phyloP scores from a whole-genome alignment of 805 yeast genomes.

The Komagataella mondaviorum region DNA sequence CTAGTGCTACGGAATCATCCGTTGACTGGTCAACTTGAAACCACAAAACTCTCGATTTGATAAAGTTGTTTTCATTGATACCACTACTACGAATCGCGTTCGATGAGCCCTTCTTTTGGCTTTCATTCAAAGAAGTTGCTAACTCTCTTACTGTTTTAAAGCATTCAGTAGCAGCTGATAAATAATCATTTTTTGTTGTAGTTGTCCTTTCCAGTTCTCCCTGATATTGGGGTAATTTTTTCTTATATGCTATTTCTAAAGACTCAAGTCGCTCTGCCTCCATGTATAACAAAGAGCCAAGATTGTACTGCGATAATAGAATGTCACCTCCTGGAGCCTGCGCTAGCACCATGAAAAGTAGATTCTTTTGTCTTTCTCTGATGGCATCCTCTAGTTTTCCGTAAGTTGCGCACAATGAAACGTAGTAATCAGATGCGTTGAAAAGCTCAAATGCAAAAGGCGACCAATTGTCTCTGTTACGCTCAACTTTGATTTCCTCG shows the following conservation, averaged over 20 bases:
- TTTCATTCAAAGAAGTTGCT: neutral
- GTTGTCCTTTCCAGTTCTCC: constrained; percentile 1
- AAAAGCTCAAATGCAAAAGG: constrained; percentile 70
- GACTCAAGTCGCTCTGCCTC: constrained; percentile 53
- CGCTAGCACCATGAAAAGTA: constrained; percentile 63
- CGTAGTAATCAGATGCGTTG: constrained; percentile 61
- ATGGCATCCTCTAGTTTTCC: constrained; percentile 57
- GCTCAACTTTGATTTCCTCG: constrained; percentile 1
- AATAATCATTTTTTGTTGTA: constrained; percentile 19
- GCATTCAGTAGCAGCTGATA: constrained; percentile 22
- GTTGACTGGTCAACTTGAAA: constrained; percentile 13
- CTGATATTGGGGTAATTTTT: constrained; percentile 16
- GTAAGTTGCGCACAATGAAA: constrained; percentile 49
- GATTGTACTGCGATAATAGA: constrained; percentile 50
- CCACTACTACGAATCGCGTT: neutral
- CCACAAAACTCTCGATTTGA: neutral
- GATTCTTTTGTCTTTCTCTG: constrained; percentile 45
- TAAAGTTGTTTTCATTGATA: neutral
- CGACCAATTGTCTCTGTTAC: constrained; percentile 37
- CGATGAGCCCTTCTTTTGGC: neutral
- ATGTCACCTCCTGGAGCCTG: constrained; percentile 54
- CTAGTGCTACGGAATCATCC: constrained; percentile 61
- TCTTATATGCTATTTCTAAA: constrained; percentile 19
- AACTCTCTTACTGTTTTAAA: constrained; percentile 14
- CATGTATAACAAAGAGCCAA: constrained; percentile 56